Conservation (phyloP, 345 rosid genomes). For the Melaleuca quinquenervia region DNA sequence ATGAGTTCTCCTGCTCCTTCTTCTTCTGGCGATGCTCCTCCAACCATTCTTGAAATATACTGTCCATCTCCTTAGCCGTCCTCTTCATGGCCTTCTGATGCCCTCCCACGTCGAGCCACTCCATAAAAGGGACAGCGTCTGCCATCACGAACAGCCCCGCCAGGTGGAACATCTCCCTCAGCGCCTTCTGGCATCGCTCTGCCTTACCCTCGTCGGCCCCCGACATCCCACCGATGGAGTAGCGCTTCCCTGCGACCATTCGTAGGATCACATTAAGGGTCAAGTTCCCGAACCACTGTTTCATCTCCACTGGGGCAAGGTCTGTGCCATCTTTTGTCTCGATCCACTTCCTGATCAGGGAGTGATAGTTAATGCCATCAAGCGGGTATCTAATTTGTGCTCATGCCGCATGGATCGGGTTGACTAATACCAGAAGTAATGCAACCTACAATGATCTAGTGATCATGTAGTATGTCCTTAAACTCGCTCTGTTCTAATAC, state of each 20-base stretch:
- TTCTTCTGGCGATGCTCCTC: slow-evolving; percentile 10
- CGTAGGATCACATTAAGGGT: slow-evolving; percentile 13
- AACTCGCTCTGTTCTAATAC: neutral
- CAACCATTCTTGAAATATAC: slow-evolving; percentile 9
- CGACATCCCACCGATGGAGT: neutral
- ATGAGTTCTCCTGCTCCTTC: neutral
- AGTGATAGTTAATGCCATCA: neutral
- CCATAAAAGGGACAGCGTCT: slow-evolving; percentile 18
- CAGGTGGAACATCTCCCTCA: neutral
- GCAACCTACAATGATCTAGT: neutral
- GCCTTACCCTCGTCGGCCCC: neutral
- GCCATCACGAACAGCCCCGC: slow-evolving; percentile 14
- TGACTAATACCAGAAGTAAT: neutral
- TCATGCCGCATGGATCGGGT: neutral
- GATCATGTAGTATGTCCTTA: neutral
- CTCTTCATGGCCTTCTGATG: slow-evolving; percentile 17
- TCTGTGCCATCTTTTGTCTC: neutral
- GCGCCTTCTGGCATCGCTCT: neutral
- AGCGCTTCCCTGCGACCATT: slow-evolving; percentile 10
- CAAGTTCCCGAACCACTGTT: slow-evolving; percentile 15
- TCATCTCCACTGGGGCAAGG: slow-evolving; percentile 18
- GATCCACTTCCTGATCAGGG: neutral
- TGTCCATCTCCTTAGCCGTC: slow-evolving; percentile 12
- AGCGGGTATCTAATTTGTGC: neutral
- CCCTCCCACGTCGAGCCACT: slow-evolving; percentile 25